phyloP scores from a whole-genome alignment of 2,329 filamentous ascomycete genomes.

The Whalleya microplaca region DNA sequence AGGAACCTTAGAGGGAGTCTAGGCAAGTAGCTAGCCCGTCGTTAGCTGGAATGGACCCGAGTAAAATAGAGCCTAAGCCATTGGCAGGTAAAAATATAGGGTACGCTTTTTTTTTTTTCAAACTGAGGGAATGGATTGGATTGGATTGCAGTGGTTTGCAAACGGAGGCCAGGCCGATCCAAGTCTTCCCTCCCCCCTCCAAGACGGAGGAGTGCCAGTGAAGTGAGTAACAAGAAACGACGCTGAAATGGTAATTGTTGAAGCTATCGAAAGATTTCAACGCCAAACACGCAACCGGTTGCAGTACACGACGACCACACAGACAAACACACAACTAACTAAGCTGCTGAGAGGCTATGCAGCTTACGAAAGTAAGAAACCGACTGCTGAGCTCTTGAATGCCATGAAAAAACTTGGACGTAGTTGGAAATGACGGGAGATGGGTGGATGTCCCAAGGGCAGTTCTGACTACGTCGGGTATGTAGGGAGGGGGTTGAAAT shows the following conservation, averaged over 20 bases:
- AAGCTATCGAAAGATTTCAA: background rate
- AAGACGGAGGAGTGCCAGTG: background rate
- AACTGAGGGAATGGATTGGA: background rate
- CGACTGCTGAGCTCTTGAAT: constrained; percentile 5
- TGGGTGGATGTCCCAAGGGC: constrained; percentile 3
- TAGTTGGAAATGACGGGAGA: background rate
- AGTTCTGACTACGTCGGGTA: constrained; percentile 7
- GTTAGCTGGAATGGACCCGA: constrained; percentile 29
- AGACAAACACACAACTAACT: constrained; percentile 7
- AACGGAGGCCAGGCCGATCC: background rate
- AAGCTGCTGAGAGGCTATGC: constrained; percentile 17
- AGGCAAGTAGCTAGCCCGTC: constrained; percentile 28
- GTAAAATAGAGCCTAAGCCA: constrained; percentile 17
- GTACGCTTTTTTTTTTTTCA: constrained; percentile 7
- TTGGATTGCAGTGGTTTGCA: background rate
- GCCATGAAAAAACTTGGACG: background rate
- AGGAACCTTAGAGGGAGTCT: constrained; percentile 20
- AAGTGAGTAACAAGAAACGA: background rate
- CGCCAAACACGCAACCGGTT: background rate
- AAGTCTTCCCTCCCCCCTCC: background rate
- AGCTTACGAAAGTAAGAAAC: constrained; percentile 4
- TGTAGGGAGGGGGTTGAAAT: background rate
- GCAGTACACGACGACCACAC: background rate
- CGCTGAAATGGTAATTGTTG: background rate
- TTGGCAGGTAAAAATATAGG: constrained; percentile 18